Conservation (phyloP, 2,329 filamentous ascomycete species). For the Pseudogymnoascus sp. region DNA sequence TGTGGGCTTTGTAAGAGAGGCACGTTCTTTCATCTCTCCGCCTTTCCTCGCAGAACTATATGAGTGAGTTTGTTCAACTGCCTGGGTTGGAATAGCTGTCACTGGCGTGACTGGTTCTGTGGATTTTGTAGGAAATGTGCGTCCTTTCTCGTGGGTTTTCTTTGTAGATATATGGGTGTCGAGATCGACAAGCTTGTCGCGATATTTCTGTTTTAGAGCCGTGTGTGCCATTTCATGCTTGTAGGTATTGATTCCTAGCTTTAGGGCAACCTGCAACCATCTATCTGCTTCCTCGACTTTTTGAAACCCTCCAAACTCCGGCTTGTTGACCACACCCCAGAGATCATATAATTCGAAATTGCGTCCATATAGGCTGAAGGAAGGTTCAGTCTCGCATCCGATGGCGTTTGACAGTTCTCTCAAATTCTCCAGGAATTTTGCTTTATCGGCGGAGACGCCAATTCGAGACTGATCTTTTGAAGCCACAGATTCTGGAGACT, state of each 20-base stretch:
- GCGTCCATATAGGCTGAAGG: conserved; percentile 20
- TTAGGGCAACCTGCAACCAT: conserved; percentile 24
- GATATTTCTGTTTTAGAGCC: neutral
- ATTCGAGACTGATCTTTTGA: neutral
- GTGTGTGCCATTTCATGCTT: neutral
- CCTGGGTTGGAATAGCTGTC: neutral
- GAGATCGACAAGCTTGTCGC: neutral
- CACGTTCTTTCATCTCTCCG: neutral
- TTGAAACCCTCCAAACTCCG: conserved; percentile 22
- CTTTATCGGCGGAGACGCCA: conserved; percentile 9
- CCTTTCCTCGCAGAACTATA: neutral
- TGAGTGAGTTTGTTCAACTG: neutral
- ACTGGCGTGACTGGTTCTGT: conserved; percentile 13
- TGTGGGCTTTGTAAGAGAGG: neutral
- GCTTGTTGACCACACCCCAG: conserved; percentile 23
- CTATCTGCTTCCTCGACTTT: conserved; percentile 14
- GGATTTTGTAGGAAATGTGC: conserved; percentile 14
- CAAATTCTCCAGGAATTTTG: conserved; percentile 18
- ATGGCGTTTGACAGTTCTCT: conserved; percentile 11
- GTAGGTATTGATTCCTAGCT: neutral
- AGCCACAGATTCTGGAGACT: neutral
- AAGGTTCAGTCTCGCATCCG: conserved; percentile 17
- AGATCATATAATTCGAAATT: conserved; percentile 22
- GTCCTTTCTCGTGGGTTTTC: conserved; percentile 16
- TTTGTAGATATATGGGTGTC: neutral